phyloP scores from a whole-genome alignment of 345 rosid genomes.

The Murraya paniculata region DNA sequence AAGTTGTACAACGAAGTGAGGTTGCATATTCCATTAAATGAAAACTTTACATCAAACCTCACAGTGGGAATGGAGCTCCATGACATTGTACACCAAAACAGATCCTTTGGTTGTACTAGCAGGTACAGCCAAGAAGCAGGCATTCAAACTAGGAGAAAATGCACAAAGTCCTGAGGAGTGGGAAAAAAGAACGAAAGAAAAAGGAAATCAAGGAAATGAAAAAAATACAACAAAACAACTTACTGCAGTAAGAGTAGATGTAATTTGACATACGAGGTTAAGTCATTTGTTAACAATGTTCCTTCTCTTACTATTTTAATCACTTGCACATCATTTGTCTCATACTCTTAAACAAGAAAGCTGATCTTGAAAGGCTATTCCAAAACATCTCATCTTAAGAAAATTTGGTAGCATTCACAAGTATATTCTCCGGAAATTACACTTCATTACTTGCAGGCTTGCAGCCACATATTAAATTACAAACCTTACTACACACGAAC shows the following conservation, averaged over 20 bases:
- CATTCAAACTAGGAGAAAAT: constrained; percentile 75
- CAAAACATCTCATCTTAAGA: background rate
- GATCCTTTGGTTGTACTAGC: constrained; percentile 79
- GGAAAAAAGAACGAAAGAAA: background rate
- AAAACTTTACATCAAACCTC: constrained; percentile 48
- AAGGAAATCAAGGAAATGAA: background rate
- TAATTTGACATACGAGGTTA: background rate
- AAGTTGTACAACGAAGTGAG: background rate
- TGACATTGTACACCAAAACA: constrained; percentile 80
- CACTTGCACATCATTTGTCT: background rate
- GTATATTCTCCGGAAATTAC: background rate
- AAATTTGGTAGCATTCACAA: background rate
- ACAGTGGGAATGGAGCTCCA: constrained; percentile 74
- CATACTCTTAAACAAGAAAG: background rate
- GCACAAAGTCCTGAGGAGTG: constrained; percentile 68
- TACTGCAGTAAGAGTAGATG: background rate
- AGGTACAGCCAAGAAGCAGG: constrained; percentile 93
- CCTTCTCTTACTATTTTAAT: background rate
- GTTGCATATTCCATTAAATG: constrained; percentile 8
- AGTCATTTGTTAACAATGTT: background rate
- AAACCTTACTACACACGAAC: background rate
- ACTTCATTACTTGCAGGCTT: background rate
- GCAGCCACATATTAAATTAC: background rate
- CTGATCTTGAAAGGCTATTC: background rate
- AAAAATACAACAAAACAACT: background rate